phyloP scores from a whole-genome alignment of 2,329 filamentous ascomycete genomes.

The Arthrobotrys musiformis region DNA sequence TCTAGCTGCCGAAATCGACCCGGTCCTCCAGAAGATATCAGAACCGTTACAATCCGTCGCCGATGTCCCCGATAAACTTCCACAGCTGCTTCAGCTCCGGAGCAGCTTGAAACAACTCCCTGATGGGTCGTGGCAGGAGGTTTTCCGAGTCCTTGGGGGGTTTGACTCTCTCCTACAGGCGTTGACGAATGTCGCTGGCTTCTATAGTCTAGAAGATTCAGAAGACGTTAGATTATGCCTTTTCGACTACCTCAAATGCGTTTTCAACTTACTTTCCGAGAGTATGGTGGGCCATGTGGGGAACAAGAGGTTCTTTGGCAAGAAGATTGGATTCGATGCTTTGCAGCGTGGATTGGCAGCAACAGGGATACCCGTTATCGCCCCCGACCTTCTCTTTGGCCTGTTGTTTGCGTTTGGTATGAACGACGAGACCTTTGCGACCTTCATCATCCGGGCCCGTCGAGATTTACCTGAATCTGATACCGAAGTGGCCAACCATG shows the following conservation, averaged over 20 bases:
- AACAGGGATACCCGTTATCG: conserved; percentile 73
- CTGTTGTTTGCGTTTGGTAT: conserved; percentile 82
- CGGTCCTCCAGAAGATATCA: conserved; percentile 62
- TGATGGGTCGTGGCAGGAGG: conserved; percentile 72
- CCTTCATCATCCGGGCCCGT: conserved; percentile 49
- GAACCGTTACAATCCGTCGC: conserved; percentile 60
- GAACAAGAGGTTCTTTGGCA: conserved; percentile 89
- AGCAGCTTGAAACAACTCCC: conserved; percentile 73
- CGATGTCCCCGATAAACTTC: conserved; percentile 61
- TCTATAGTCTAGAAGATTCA: conserved; percentile 70
- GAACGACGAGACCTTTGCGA: conserved; percentile 75
- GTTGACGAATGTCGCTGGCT: conserved; percentile 76
- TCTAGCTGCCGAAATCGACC: conserved; percentile 62
- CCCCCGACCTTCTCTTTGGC: conserved; percentile 83
- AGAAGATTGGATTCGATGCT: conserved; percentile 78
- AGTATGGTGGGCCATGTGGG: conserved; percentile 81
- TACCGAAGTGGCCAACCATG: conserved; percentile 19
- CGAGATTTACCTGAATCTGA: conserved; percentile 48
- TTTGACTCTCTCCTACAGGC: conserved; percentile 79
- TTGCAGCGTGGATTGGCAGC: conserved; percentile 78
- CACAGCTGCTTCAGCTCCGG: conserved; percentile 70
- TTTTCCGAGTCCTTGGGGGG: conserved; percentile 82
- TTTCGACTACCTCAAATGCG: conserved; percentile 75
- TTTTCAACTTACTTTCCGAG: conserved; percentile 79
- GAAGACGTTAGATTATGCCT: conserved; percentile 73